Evolutionary conservation across 768 basidiomycete genomes (phyloP).

Genomic region (Mycena sanguinolenta): DNA sequence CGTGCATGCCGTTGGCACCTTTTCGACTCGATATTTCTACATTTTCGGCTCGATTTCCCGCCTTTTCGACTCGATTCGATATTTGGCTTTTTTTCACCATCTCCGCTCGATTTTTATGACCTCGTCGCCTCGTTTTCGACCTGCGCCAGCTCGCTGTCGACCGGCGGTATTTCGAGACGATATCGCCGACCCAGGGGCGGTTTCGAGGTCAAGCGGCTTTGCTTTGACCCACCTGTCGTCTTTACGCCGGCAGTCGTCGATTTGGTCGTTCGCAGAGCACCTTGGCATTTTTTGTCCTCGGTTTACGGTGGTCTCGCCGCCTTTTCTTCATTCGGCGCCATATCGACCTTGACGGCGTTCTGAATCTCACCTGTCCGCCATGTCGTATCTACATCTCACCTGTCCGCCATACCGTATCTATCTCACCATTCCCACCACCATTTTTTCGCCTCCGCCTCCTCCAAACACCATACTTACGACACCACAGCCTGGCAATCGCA

Average conservation of each 20-base stretch:
- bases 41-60: slow-evolving; percentile 13
- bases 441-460: background rate
- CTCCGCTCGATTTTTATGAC: background rate
- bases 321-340: background rate
- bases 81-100: background rate
- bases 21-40: slow-evolving; percentile 19
- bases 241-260: background rate
- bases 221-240: background rate
- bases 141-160: background rate
- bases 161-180: background rate
- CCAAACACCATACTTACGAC: slow-evolving; percentile 39
- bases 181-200: background rate
- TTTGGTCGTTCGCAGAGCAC: background rate
- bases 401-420: background rate
- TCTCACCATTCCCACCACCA: background rate
- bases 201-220: background rate
- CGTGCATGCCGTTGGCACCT: background rate
- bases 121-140: background rate
- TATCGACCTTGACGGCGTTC: background rate
- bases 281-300: background rate
- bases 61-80: slow-evolving; percentile 1
- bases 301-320: background rate
- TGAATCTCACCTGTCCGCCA: background rate
- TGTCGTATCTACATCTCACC: background rate
- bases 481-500: slow-evolving; percentile 86